These are phyloP conservation scores for Torrubiella hemipterigena DNA, from an alignment of 2,329 filamentous ascomycete genomes.

Conservation along the genomic window DNA sequence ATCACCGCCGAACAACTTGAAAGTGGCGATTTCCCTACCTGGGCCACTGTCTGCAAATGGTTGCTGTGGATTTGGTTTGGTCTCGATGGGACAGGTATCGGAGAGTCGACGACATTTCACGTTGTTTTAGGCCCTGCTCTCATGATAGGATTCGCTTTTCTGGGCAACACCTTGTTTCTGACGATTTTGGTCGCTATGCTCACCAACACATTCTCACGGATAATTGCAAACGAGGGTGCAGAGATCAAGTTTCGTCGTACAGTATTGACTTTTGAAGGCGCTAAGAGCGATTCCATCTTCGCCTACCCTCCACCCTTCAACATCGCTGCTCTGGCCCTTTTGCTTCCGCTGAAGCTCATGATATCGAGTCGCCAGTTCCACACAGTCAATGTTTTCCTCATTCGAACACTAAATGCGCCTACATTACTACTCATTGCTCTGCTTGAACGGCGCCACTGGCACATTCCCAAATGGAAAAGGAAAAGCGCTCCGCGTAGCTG, in stretches of 20 bases:
- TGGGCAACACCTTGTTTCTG: constrained; percentile 64
- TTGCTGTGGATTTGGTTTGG: constrained; percentile 75
- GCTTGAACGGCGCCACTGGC: constrained; percentile 43
- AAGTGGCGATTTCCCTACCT: constrained; percentile 18
- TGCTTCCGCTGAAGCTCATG: constrained; percentile 54
- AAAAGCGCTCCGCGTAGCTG: constrained; percentile 17
- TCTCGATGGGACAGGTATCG: constrained; percentile 49
- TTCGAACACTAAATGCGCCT: constrained; percentile 52
- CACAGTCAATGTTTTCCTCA: constrained; percentile 55
- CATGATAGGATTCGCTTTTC: constrained; percentile 61
- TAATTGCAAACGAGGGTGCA: constrained; percentile 55
- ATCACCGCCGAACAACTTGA: constrained; percentile 16
- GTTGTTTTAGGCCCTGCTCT: constrained; percentile 53
- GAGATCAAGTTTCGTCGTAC: constrained; percentile 62
- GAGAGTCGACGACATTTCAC: constrained; percentile 46
- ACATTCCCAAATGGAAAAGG: constrained; percentile 7
- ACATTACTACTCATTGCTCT: constrained; percentile 48
- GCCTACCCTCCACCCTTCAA: constrained; percentile 33
- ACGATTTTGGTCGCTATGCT: constrained; percentile 65
- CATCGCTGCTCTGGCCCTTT: constrained; percentile 47
- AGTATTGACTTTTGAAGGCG: constrained; percentile 61
- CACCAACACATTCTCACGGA: constrained; percentile 58
- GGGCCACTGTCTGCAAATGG: constrained; percentile 57
- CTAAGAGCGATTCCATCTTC: constrained; percentile 31
- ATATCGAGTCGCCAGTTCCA: constrained; percentile 55